These are phyloP conservation scores for Fusarium sarcochroum DNA, from an alignment of 2,329 filamentous ascomycete genomes.

Conservation along the genomic window DNA sequence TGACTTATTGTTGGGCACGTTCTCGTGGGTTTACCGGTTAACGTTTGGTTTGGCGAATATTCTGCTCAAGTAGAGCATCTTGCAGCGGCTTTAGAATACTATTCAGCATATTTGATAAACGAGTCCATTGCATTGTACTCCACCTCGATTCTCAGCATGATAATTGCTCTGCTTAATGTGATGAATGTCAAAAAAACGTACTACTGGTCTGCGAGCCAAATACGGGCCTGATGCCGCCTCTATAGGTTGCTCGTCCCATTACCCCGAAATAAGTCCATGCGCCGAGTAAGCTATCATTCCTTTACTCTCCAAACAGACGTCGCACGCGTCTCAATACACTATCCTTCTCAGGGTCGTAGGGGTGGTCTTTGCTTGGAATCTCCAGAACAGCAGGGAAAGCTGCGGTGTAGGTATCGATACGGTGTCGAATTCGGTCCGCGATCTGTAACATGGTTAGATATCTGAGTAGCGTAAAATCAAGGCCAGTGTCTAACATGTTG, in stretches of 20 bases:
- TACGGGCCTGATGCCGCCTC: conserved; percentile 1
- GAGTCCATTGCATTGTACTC: conserved; percentile 28
- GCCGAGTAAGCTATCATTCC: not conserved
- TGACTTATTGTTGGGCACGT: conserved; percentile 36
- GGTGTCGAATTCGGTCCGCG: conserved; percentile 91
- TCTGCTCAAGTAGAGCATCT: conserved; percentile 37
- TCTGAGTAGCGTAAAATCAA: not conserved
- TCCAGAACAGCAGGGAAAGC: conserved; percentile 97
- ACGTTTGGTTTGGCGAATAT: conserved; percentile 42
- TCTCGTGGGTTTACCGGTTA: conserved; percentile 31
- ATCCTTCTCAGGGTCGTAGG: conserved; percentile 99
- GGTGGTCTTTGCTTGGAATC: conserved; percentile 98
- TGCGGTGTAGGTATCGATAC: conserved; percentile 91
- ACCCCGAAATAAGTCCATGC: conserved; percentile 20
- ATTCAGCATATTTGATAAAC: conserved; percentile 39
- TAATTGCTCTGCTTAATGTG: conserved; percentile 13
- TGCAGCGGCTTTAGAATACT: conserved; percentile 45
- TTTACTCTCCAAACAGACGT: conserved; percentile 76
- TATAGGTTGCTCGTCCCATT: conserved; percentile 13
- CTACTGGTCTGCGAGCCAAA: conserved; percentile 14
- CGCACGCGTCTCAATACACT: conserved; percentile 92
- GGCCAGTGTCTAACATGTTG: conserved; percentile 79
- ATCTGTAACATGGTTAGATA: conserved; percentile 71
- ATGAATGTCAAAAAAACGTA: conserved; percentile 21
- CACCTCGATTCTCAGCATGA: conserved; percentile 10